phyloP scores from a whole-genome alignment of 352 stramenopile genomes.

The Phytophthora crassamura region DNA sequence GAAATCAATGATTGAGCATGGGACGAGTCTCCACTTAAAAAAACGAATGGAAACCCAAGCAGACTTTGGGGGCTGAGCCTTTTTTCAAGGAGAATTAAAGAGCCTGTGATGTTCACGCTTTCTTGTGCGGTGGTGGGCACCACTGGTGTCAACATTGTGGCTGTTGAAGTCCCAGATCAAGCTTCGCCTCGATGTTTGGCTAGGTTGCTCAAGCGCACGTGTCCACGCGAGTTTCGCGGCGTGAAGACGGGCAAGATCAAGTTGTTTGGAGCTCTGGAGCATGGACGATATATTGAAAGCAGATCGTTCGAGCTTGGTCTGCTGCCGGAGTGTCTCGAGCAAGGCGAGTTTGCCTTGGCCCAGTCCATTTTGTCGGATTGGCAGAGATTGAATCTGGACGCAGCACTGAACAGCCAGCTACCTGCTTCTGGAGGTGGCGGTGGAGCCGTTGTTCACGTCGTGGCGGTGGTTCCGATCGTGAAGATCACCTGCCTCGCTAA shows the following conservation, averaged over 20 bases:
- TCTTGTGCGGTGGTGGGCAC: conserved; percentile 2
- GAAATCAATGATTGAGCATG: neutral
- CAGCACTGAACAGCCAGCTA: neutral
- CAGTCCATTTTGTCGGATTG: neutral
- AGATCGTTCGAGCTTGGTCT: neutral
- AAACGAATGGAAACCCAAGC: too few species aligned
- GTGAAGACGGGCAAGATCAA: neutral
- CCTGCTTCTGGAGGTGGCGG: neutral
- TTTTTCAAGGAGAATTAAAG: neutral
- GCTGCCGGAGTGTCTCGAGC: neutral
- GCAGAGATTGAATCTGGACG: neutral
- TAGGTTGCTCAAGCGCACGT: neutral
- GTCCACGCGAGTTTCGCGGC: conserved; percentile 1
- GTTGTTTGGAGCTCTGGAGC: neutral
- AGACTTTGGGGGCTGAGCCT: neutral
- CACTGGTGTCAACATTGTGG: neutral
- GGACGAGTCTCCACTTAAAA: too few species aligned
- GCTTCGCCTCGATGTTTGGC: neutral
- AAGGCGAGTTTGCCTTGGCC: neutral
- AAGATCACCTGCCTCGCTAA: neutral
- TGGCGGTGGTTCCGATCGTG: neutral
- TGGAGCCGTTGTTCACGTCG: neutral
- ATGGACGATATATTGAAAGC: neutral
- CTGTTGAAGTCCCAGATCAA: neutral
- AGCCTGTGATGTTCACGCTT: neutral